Base-by-base conservation (phyloP, 352 stramenopile genomes). In the Pythium scleroteichum region DNA sequence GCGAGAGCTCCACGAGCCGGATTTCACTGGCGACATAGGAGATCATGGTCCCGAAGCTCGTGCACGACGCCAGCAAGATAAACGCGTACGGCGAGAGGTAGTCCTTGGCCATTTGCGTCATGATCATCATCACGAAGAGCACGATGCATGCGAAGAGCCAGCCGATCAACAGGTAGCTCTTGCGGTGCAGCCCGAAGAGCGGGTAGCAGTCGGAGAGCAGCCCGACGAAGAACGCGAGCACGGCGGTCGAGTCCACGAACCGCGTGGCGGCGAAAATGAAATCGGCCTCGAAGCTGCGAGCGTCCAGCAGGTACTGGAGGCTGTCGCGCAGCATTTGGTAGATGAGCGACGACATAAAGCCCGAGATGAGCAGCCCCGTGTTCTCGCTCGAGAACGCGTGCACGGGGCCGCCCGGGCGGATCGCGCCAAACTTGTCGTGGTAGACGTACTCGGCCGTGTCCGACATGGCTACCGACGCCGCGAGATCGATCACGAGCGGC, bases 1-100 rank as follows among this genome's bases (percentile, higher is more conserved):
- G 72, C n/a, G 72, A 72, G 22, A 79, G 58, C 49, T 79, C 72
- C n/a, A 79, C 71, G 33, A 69, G 51, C 17, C 66, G 66, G 41
- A 67, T 78, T 44, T 78, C 66, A 23, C 71, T 64, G 22, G 59
- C 70, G n/a, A 78, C 14, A 47, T 76, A 78, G 40, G 67, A 73
- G 68, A 76, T 72, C 51, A 76, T 78, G 42, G 67, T 73, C 16
- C 71, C 68, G 33, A 75, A 67, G 46, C 70, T 76, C 5, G 64
- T 59, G 33, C 64, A 22, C 19, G 47, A 53, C 19, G 59, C 45
- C n/a, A 78, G 63, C 53, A 78, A 13, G 29, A 78, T 33, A 62
- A 5, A 57, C 48, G 23, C 71, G 40, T 22, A 54, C 59, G 27
- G 70, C 58, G 19, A 78, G 14, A 20, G 58, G 19, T 63, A 35